These are phyloP conservation scores for Betula pendula DNA, from an alignment of 306 rosid genomes.

Conservation along the genomic window DNA sequence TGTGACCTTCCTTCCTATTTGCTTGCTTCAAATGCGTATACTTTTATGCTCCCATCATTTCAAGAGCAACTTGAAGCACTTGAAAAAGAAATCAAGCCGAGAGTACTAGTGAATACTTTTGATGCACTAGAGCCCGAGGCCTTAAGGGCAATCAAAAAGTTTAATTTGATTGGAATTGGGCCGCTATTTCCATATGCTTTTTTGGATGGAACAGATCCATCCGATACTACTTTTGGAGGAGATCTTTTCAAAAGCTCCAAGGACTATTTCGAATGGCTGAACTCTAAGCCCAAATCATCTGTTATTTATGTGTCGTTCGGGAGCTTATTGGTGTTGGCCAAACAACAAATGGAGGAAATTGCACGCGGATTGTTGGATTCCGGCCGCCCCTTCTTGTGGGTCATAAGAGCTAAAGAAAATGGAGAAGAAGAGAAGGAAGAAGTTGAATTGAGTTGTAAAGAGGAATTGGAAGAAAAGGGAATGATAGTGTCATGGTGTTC, in stretches of 20 bases:
- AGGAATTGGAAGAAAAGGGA: constrained; percentile 40
- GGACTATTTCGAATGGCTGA: constrained; percentile 52
- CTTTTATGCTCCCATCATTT: background rate
- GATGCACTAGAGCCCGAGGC: constrained; percentile 39
- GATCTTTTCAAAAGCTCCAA: constrained; percentile 26
- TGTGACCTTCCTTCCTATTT: constrained; percentile 43
- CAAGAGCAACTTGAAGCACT: constrained; percentile 18
- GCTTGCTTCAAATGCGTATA: background rate
- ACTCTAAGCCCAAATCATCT: constrained; percentile 38
- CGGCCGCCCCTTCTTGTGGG: constrained; percentile 58
- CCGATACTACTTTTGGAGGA: constrained; percentile 42
- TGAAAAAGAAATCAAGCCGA: constrained; percentile 8
- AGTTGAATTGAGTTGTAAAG: constrained; percentile 6
- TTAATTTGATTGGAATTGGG: constrained; percentile 44
- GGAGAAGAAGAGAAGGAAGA: constrained; percentile 5
- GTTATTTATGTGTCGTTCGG: constrained; percentile 75
- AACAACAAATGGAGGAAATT: constrained; percentile 57
- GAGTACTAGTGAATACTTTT: constrained; percentile 38
- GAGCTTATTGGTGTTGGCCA: constrained; percentile 26
- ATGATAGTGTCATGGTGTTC: constrained; percentile 57
- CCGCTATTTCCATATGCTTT: constrained; percentile 59
- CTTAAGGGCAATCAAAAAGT: constrained; percentile 14
- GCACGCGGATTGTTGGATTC: constrained; percentile 48
- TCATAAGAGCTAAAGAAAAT: constrained; percentile 23
- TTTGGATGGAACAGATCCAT: constrained; percentile 33